Evolutionary conservation across 2,329 filamentous ascomycete species (phyloP).

Genomic region (Clarireedia sp.): DNA sequence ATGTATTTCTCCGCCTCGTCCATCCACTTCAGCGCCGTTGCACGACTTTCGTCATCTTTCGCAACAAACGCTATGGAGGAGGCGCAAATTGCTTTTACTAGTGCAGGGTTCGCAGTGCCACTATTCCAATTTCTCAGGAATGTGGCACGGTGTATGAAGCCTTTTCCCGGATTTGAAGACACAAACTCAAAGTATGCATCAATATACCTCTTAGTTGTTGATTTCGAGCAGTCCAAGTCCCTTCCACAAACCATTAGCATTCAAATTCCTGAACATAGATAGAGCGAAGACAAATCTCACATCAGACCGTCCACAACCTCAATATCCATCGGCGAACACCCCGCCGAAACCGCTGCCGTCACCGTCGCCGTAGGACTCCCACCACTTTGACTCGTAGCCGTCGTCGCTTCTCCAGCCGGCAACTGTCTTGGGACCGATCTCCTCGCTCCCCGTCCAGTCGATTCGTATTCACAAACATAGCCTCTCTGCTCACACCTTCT

Average conservation of each 20-base stretch:
- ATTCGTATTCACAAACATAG: conserved; percentile 9
- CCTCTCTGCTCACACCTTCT: conserved; percentile 7
- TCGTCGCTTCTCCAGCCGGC: not conserved
- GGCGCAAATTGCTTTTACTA: conserved; percentile 4
- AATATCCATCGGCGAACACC: conserved; percentile 4
- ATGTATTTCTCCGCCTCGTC: conserved; percentile 4
- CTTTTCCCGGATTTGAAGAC: conserved; percentile 8
- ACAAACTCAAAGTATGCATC: conserved; percentile 10
- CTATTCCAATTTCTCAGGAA: conserved; percentile 9
- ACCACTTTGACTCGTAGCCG: not conserved
- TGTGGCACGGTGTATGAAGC: conserved; percentile 7
- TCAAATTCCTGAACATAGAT: not conserved
- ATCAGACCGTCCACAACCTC: not conserved
- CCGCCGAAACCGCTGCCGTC: not conserved
- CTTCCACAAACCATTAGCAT: not conserved
- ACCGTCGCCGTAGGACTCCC: not conserved
- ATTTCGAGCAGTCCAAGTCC: not conserved
- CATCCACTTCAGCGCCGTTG: conserved; percentile 6
- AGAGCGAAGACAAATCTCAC: not conserved
- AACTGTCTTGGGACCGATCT: conserved; percentile 3
- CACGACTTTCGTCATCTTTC: conserved; percentile 5
- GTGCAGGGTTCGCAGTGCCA: conserved; percentile 1
- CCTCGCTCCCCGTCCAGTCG: not conserved
- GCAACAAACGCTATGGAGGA: conserved; percentile 8
- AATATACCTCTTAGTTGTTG: conserved; percentile 6